A percentile compares a stretch with the other conserved stretches of the same genome.
phyloP scores from a whole-genome alignment of 2,329 filamentous ascomycete genomes.

The Penicillium occitanis region DNA sequence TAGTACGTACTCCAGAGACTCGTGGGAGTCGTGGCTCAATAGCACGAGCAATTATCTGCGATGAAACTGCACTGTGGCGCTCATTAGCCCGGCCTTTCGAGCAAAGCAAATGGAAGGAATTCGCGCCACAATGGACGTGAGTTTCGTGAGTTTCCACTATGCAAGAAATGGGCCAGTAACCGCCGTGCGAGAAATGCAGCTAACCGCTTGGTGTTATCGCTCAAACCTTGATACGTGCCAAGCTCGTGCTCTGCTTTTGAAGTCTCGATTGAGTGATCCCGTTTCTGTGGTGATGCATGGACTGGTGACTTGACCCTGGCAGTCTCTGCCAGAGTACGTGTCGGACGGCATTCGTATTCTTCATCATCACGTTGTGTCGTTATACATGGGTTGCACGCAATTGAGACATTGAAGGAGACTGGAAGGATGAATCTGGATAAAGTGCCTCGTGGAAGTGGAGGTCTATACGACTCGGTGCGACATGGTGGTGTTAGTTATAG shows the following conservation, averaged over 20 bases:
- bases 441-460: constrained; percentile 8
- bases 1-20: background rate
- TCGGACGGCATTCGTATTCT: background rate
- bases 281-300: background rate
- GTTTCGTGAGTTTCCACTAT: background rate
- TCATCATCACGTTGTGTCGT: background rate
- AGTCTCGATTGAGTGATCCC: no score
- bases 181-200: background rate
- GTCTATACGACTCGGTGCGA: background rate
- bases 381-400: background rate
- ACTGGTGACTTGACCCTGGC: background rate
- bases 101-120: background rate
- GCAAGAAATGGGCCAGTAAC: background rate
- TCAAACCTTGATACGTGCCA: background rate
- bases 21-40: background rate
- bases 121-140: background rate
- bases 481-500: background rate
- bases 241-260: background rate
- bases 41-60: background rate
- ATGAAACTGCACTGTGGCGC: constrained; percentile 12
- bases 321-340: background rate
- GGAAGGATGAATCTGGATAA: background rate
- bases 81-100: background rate
- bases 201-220: constrained; percentile 4
- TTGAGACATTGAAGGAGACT: background rate